Evolutionary conservation across 441 rosid genomes (phyloP), one percentile per base, ranked within the genome.

Genomic region (Gossypium davidsonii): DNA sequence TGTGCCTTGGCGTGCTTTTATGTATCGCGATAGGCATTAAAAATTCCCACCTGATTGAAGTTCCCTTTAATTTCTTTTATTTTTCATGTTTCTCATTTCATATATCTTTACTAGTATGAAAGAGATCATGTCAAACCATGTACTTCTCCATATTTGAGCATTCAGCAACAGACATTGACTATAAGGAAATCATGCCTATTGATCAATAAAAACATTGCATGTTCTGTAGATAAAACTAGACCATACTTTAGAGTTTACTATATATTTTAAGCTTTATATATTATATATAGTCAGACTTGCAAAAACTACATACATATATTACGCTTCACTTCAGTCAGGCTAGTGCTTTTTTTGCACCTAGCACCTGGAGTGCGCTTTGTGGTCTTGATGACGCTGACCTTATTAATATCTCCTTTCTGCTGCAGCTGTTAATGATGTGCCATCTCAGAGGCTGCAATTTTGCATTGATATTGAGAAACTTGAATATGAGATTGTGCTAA

Each of bases 401-500:
- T 73, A 37, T 77, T 15, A 74, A 70, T 72, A 68, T 73, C 57
- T 73, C 79, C 63, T 76, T 72, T 71, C 76, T 77, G 67, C 81
- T 76, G 91, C 81, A 73, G 83, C 79, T 42, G 82, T 79, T 15
- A 70, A 78, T 77, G 89, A 69, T 72, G 76, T 75, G 65, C 91
- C 77, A 76, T 77, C 87, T 67, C 86, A 69, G 78, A 77, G 82
- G 70, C 74, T 57, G 67, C 89, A 79, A 76, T 76, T 74, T 77
- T 88, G 79, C 82, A 79, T 93, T 73, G 93, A 88, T 80, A 79
- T 85, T 0, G 88, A 88, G 82, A 82, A 83, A 79, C 90, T 96
- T 76, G 91, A 96, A 80, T 82, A 80, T 65, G 97, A 93, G 84
- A 88, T 81, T 82, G 85, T 96, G 71, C 84, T 91, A 53, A 89